phyloP scores from a whole-genome alignment of 257 asterid genomes.

The Petunia axillaris region DNA sequence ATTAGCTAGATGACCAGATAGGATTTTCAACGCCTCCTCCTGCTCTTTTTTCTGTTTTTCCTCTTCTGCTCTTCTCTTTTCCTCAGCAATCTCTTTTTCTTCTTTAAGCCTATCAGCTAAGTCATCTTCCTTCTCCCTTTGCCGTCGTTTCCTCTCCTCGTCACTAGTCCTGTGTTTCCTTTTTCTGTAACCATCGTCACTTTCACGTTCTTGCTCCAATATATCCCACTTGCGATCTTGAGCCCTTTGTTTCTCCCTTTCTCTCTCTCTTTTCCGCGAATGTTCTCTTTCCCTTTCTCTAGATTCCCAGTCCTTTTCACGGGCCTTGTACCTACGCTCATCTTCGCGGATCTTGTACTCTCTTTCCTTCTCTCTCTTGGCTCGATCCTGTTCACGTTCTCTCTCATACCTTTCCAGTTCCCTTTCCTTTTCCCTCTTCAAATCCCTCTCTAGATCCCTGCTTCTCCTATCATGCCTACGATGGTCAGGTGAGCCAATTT shows the following conservation, averaged over 20 bases:
- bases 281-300: conserved; percentile 94
- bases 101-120: conserved; percentile 74
- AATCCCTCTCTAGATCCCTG: conserved; percentile 80
- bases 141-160: conserved; percentile 88
- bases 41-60: conserved; percentile 64
- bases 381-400: conserved; percentile 93
- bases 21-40: conserved; percentile 54
- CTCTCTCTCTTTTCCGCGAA: conserved; percentile 87
- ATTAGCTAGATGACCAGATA: conserved; percentile 46
- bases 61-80: conserved; percentile 70
- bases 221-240: conserved; percentile 87
- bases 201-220: conserved; percentile 78
- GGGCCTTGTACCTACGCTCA: conserved; percentile 86
- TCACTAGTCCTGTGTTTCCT: conserved; percentile 81
- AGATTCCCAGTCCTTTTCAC: conserved; percentile 98
- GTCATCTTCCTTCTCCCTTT: conserved; percentile 91
- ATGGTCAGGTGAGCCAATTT: conserved; percentile 81
- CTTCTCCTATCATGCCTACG: conserved; percentile 71
- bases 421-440: conserved; percentile 81
- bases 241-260: conserved; percentile 86
- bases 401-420: conserved; percentile 94
- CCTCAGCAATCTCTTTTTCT: conserved; percentile 87
- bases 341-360: conserved; percentile 92
- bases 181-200: conserved; percentile 81
- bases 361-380: conserved; percentile 93